Percentiles rank a stretch among this genome's conserved stretches.
phyloP scores from a whole-genome alignment of 192 early-diverging fungal species.

The Coemansia sp. region DNA sequence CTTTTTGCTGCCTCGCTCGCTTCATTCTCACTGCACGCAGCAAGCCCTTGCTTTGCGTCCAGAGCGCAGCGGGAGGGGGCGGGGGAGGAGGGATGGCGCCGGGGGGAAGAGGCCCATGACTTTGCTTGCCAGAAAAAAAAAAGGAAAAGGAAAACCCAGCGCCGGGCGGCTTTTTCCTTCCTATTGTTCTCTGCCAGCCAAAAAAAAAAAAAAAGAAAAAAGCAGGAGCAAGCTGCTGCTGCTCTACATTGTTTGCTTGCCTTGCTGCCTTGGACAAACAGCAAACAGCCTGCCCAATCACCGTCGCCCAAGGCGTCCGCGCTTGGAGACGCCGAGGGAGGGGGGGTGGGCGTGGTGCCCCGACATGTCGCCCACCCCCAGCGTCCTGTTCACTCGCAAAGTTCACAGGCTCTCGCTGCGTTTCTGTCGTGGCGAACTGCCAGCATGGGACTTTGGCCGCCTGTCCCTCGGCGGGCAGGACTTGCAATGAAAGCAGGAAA shows the following conservation, averaged over 20 bases:
- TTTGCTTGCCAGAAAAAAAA: constrained; percentile 4
- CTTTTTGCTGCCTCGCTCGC: not conserved
- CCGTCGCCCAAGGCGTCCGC: not conserved
- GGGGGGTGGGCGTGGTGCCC: constrained; percentile 1
- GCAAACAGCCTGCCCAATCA: constrained; percentile 29
- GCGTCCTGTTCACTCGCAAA: not conserved
- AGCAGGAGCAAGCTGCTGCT: constrained; percentile 22
- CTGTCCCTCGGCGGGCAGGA: not conserved
- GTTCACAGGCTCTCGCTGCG: constrained; percentile 1
- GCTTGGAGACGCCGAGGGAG: not conserved
- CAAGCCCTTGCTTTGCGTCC: not conserved
- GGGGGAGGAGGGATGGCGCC: constrained; percentile 6
- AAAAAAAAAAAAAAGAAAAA: not conserved
- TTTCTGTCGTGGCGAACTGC: not conserved
- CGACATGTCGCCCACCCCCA: constrained; percentile 5
- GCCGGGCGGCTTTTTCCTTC: not conserved
- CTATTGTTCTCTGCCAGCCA: not conserved
- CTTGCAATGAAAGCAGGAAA: not conserved
- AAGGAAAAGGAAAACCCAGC: not conserved
- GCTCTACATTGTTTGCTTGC: constrained; percentile 31
- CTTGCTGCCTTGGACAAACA: constrained; percentile 25
- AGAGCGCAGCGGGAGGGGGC: not conserved
- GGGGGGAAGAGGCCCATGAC: constrained; percentile 5
- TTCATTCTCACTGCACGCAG: not conserved
- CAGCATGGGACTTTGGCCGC: not conserved